Percentiles rank a stretch among this genome's conserved stretches.
Evolutionary conservation across 495 filamentous ascomycete species (phyloP).

Genomic region (Haplographium delicatum): DNA sequence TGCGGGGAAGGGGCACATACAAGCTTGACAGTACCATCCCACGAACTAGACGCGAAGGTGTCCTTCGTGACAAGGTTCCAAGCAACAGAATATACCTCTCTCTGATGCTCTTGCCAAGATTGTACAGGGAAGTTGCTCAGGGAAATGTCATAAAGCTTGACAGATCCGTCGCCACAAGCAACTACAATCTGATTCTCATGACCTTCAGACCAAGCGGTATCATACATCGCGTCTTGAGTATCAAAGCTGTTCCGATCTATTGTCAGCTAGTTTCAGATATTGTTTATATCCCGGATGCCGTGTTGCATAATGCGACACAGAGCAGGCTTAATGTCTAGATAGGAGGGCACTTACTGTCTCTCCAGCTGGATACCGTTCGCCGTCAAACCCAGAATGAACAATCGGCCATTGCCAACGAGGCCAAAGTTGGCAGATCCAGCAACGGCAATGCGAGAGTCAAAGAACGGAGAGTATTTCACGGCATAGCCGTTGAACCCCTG

Average conservation of each 20-base stretch:
- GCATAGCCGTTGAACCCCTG: constrained; percentile 90
- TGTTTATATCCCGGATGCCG: neutral
- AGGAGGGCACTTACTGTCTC: constrained; percentile 50
- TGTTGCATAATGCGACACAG: neutral
- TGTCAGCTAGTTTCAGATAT: neutral
- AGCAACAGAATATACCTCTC: constrained; percentile 83
- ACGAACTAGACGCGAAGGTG: constrained; percentile 79
- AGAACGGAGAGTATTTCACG: constrained; percentile 97
- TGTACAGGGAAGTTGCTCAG: constrained; percentile 75
- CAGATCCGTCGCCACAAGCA: constrained; percentile 82
- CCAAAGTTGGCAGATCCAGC: constrained; percentile 87
- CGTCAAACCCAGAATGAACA: constrained; percentile 77
- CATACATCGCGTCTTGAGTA: constrained; percentile 94
- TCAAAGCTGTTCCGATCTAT: constrained; percentile 59
- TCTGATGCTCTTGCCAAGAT: constrained; percentile 84
- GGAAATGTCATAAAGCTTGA: constrained; percentile 87
- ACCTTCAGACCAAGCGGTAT: constrained; percentile 87
- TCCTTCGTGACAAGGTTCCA: constrained; percentile 94
- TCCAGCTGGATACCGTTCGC: constrained; percentile 75
- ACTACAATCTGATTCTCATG: constrained; percentile 90
- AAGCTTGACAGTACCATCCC: constrained; percentile 92
- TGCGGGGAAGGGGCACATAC: constrained; percentile 32
- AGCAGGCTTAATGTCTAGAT: neutral
- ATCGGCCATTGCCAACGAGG: constrained; percentile 88
- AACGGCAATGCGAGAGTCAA: constrained; percentile 87